phyloP scores from a whole-genome alignment of 2,329 filamentous ascomycete species.

The Trichoderma sp. region DNA sequence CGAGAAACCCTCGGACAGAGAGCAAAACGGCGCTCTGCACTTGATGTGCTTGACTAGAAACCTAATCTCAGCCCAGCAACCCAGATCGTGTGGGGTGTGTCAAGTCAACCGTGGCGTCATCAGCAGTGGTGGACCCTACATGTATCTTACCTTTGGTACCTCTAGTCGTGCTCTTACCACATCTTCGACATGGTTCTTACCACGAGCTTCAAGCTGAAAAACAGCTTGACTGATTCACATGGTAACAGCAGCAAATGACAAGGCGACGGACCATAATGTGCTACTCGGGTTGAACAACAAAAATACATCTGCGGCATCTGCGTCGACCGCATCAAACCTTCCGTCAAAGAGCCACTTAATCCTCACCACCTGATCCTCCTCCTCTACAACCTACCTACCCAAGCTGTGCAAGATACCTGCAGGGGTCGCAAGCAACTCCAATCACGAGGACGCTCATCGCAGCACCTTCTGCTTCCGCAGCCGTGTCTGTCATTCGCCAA shows the following conservation, averaged over 20 bases:
- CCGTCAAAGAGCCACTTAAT: neutral
- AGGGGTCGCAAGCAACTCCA: neutral
- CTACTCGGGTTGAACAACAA: neutral
- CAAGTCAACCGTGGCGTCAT: neutral
- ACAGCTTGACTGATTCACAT: too few relatives aligned
- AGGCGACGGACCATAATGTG: too few relatives aligned
- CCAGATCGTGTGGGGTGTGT: slow-evolving; percentile 6
- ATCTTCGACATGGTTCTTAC: neutral
- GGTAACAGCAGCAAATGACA: too few relatives aligned
- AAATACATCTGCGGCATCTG: neutral
- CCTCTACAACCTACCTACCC: neutral
- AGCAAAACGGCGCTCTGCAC: neutral
- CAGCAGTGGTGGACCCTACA: neutral
- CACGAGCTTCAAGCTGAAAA: too few relatives aligned
- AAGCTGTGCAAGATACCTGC: neutral
- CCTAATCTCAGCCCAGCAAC: neutral
- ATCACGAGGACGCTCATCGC: neutral
- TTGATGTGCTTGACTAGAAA: neutral
- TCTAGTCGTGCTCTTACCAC: neutral
- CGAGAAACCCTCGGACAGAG: neutral
- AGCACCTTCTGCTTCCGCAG: neutral
- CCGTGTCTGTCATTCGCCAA: neutral
- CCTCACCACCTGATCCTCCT: slow-evolving; percentile 2
- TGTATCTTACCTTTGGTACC: neutral
- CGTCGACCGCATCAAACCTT: neutral